Conservation (phyloP, 495 filamentous ascomycete genomes). For the Aspergillus nidulans region DNA sequence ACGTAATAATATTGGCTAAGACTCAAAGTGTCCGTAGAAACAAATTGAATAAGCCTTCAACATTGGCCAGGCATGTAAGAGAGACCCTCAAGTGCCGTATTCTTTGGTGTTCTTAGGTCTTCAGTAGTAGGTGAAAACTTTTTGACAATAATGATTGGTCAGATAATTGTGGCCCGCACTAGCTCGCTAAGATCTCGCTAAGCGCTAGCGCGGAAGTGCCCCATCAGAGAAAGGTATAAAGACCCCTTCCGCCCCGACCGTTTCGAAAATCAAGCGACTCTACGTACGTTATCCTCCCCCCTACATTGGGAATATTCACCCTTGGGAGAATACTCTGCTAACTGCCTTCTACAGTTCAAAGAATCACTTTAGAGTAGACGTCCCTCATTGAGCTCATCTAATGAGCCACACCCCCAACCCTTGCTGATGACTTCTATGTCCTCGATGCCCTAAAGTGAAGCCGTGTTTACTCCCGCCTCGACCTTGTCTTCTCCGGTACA, state of each 20-base stretch:
- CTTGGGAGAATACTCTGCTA: constrained; percentile 20
- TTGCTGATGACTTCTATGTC: constrained; percentile 67
- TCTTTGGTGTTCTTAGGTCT: neutral
- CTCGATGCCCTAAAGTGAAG: constrained; percentile 70
- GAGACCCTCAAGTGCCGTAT: neutral
- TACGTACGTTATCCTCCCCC: constrained; percentile 52
- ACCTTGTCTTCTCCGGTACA: constrained; percentile 30
- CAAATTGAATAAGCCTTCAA: neutral
- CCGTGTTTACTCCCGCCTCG: constrained; percentile 56
- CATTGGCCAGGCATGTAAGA: neutral
- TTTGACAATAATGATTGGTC: neutral
- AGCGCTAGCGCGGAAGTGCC: constrained; percentile 21
- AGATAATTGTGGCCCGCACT: constrained; percentile 27
- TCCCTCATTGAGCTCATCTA: constrained; percentile 74
- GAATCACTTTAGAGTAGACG: constrained; percentile 91
- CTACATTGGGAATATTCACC: constrained; percentile 19
- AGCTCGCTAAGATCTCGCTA: constrained; percentile 25
- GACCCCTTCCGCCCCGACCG: constrained; percentile 8
- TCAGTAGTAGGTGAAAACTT: neutral
- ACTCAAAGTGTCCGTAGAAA: neutral
- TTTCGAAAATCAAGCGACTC: constrained; percentile 55
- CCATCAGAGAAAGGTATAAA: constrained; percentile 22
- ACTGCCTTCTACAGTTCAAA: constrained; percentile 56
- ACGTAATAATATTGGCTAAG: constrained; percentile 9
- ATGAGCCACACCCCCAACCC: constrained; percentile 72